Conservation (phyloP, 768 basidiomycete species). For the Hypsizygus marmoreus region DNA sequence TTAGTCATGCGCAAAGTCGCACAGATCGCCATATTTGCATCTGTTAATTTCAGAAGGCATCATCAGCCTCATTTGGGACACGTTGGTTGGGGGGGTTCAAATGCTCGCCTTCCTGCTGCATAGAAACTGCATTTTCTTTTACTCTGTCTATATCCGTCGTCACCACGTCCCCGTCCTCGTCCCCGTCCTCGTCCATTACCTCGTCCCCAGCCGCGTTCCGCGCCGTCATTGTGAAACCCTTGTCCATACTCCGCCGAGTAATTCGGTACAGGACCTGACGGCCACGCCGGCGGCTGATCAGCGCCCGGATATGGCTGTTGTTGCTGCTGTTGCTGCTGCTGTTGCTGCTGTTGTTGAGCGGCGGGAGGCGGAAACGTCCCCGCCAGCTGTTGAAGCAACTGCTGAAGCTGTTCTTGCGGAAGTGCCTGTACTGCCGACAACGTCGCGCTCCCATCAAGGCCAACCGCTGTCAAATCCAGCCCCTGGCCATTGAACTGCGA, state of each 20-base stretch:
- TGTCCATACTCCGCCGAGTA: constrained; percentile 52
- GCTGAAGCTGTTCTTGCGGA: constrained; percentile 64
- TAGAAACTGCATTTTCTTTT: constrained; percentile 92
- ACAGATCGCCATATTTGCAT: constrained; percentile 88
- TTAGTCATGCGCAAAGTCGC: constrained; percentile 77
- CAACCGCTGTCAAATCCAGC: constrained; percentile 39
- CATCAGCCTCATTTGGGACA: constrained; percentile 44
- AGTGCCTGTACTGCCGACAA: constrained; percentile 46
- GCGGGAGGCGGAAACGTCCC: no score
- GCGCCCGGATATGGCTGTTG: constrained; percentile 37
- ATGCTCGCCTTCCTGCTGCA: constrained; percentile 91
- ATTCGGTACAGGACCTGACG: constrained; percentile 33
- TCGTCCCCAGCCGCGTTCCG: constrained; percentile 48
- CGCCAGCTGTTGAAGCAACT: constrained; percentile 53
- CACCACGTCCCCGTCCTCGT: constrained; percentile 46
- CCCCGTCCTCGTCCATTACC: constrained; percentile 63
- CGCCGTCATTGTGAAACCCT: constrained; percentile 47
- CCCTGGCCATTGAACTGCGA: constrained; percentile 31
- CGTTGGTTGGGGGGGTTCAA: constrained; percentile 36
- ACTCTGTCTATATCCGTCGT: constrained; percentile 72
- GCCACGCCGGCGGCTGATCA: constrained; percentile 44
- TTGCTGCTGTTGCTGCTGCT: constrained; percentile 20
- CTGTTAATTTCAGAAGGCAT: constrained; percentile 58
- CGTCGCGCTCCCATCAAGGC: constrained; percentile 47
- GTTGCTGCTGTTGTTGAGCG: no score